Evolutionary conservation across 257 asterid species (phyloP).

Genomic region (Oldenlandia corymbosa): DNA sequence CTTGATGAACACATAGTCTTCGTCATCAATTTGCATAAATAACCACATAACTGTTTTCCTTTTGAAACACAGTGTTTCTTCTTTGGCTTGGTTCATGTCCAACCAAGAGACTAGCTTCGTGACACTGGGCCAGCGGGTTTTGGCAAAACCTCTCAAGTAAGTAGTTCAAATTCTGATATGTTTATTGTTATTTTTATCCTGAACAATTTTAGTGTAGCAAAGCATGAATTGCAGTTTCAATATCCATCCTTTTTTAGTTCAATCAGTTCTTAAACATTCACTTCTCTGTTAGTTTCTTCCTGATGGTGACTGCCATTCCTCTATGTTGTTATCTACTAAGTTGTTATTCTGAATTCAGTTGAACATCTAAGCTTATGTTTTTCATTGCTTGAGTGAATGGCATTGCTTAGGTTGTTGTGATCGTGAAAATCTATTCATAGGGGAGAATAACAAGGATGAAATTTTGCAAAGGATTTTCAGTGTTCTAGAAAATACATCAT

Average conservation of each 20-base stretch:
- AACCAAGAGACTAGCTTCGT: conserved; percentile 99
- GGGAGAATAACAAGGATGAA: neutral
- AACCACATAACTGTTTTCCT: neutral
- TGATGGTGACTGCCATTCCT: neutral
- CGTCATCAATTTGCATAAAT: too few species aligned
- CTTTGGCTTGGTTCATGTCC: conserved; percentile 99
- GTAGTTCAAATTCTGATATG: conserved; percentile 16
- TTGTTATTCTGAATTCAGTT: too few species aligned
- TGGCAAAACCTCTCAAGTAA: conserved; percentile 95
- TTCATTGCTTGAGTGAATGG: too few species aligned
- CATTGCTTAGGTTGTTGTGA: too few species aligned
- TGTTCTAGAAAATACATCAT: neutral
- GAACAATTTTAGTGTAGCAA: neutral
- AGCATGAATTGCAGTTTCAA: neutral
- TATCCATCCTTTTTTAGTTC: neutral
- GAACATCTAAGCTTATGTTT: too few species aligned
- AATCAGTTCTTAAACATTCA: neutral
- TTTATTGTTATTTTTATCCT: neutral
- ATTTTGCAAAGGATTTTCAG: neutral
- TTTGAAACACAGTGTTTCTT: conserved; percentile 78
- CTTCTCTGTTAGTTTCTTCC: neutral
- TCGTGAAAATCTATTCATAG: too few species aligned
- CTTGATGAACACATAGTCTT: neutral
- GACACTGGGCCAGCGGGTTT: conserved; percentile 95
- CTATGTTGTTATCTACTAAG: too few species aligned